Percentiles rank a stretch among this genome's conserved stretches.
phyloP scores from a whole-genome alignment of 495 filamentous ascomycete species.

The Pseudomonodictys pantanalensis region DNA sequence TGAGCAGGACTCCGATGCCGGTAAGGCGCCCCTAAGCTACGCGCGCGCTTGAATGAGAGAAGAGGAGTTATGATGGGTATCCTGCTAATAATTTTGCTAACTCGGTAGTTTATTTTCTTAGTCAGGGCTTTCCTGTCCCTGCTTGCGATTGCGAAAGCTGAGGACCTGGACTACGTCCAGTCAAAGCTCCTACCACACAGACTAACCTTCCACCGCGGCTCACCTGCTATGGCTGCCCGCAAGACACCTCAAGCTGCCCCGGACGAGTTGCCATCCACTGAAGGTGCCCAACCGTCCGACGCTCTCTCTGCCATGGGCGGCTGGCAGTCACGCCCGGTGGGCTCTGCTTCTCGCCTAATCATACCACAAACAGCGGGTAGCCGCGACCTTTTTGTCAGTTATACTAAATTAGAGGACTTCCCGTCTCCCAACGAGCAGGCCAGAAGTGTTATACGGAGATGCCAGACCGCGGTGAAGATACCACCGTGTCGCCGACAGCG shows the following conservation, averaged over 20 bases:
- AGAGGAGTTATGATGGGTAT: conserved; percentile 11
- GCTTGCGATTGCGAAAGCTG: conserved; percentile 14
- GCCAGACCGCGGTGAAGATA: conserved; percentile 8
- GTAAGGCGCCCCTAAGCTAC: conserved; percentile 6
- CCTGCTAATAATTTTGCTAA: conserved; percentile 10
- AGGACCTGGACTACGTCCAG: conserved; percentile 7
- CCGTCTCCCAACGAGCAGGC: conserved; percentile 5
- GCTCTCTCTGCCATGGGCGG: not conserved
- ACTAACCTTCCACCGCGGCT: not conserved
- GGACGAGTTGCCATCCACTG: not conserved
- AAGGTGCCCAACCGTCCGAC: conserved; percentile 3
- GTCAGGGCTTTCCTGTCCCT: conserved; percentile 12
- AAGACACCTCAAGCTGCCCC: not conserved
- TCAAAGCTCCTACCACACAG: conserved; percentile 13
- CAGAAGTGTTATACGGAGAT: conserved; percentile 7
- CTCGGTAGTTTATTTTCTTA: conserved; percentile 8
- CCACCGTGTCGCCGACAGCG: not conserved
- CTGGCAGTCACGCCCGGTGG: conserved; percentile 1
- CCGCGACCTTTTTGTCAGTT: conserved; percentile 5
- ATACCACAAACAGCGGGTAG: conserved; percentile 7
- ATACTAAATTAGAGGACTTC: conserved; percentile 11
- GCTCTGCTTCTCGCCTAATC: not conserved
- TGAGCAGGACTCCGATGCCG: conserved; percentile 9
- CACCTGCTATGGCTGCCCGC: not conserved
- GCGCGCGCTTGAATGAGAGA: conserved; percentile 12